These are phyloP conservation scores for Rhodotorula toruloides DNA, from an alignment of 768 basidiomycete species.

Conservation along the genomic window DNA sequence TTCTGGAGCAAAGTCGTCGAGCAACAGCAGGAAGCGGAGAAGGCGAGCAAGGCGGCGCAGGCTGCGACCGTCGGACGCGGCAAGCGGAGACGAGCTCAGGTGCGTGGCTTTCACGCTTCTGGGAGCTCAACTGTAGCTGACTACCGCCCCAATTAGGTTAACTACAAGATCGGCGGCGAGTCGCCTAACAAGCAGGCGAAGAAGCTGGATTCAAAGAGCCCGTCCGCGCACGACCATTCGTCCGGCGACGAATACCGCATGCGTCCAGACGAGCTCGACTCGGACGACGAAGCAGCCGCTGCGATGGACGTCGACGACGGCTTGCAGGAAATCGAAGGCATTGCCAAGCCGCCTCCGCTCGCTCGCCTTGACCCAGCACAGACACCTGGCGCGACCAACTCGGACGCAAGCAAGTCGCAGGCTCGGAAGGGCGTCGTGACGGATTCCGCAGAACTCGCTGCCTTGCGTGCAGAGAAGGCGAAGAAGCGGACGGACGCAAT, in stretches of 20 bases:
- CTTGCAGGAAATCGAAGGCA: neutral
- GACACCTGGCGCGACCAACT: neutral
- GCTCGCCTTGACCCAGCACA: neutral
- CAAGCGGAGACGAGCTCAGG: constrained; percentile 7
- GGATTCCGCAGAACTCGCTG: neutral
- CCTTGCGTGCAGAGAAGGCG: too few relatives aligned
- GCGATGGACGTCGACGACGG: constrained; percentile 15
- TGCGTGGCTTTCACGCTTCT: neutral
- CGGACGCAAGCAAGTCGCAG: neutral
- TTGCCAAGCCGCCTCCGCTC: neutral
- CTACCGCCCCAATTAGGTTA: constrained; percentile 4
- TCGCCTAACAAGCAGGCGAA: neutral
- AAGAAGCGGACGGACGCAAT: neutral
- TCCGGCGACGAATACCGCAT: constrained; percentile 26
- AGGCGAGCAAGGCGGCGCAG: constrained; percentile 3
- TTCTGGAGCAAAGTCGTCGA: constrained; percentile 73
- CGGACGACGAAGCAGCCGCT: constrained; percentile 5
- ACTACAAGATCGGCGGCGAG: constrained; percentile 9
- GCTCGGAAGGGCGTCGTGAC: neutral
- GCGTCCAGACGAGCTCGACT: neutral
- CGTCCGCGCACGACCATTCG: neutral
- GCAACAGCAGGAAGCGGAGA: constrained; percentile 12
- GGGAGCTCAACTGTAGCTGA: neutral
- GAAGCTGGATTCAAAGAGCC: neutral
- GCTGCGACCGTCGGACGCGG: constrained; percentile 11